A percentile compares a stretch with the other conserved stretches of the same genome.
These are phyloP conservation scores for Trichoderma asperelloides DNA, from an alignment of 495 filamentous ascomycete species.

Conservation along the genomic window DNA sequence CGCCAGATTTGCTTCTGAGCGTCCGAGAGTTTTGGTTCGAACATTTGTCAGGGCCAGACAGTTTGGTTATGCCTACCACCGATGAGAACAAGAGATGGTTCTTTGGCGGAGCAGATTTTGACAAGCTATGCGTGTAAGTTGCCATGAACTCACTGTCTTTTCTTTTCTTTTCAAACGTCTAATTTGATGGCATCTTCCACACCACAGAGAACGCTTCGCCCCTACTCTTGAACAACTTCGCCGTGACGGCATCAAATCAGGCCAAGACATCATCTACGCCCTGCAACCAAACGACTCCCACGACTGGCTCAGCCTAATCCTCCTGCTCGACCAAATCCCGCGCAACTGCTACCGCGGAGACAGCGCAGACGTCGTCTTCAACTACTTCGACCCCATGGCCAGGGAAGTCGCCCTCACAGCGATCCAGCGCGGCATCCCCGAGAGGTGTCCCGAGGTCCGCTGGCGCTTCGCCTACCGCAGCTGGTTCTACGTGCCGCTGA, in stretches of 20 bases:
- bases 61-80: neutral
- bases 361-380: constrained; percentile 13
- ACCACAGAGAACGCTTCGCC: neutral
- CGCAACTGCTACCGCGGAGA: constrained; percentile 17
- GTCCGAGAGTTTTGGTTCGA: constrained; percentile 11
- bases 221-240: constrained; percentile 1
- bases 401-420: constrained; percentile 12
- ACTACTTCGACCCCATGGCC: constrained; percentile 15
- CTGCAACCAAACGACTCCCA: constrained; percentile 9
- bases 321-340: constrained; percentile 19
- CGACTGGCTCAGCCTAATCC: constrained; percentile 16
- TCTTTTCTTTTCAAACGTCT: no score
- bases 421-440: constrained; percentile 11
- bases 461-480: constrained; percentile 10
- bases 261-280: constrained; percentile 12
- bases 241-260: neutral
- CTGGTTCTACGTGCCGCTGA: constrained; percentile 20
- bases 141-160: neutral
- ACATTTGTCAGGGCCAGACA: neutral
- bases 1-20: neutral
- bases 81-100: constrained; percentile 8
- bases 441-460: constrained; percentile 11
- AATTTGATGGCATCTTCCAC: neutral
- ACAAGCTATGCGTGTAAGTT: constrained; percentile 9
- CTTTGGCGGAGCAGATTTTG: constrained; percentile 1